Conservation (phyloP, 768 basidiomycete genomes). For the Nevesoporus exiguus region DNA sequence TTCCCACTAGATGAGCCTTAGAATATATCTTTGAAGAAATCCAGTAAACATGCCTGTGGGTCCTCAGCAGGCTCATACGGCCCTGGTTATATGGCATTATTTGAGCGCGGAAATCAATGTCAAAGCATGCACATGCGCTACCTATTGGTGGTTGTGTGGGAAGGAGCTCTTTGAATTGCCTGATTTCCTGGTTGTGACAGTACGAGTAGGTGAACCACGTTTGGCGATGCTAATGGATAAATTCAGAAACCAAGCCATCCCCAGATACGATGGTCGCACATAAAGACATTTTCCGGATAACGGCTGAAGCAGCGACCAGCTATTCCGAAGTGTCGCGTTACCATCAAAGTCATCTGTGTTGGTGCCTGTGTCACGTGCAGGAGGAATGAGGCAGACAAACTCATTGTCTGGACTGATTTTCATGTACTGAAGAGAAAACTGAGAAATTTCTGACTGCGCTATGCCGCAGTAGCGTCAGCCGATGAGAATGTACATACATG, state of each 20-base stretch:
- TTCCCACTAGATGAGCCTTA: conserved; percentile 54
- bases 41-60: conserved; percentile 55
- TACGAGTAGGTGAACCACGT: conserved; percentile 98
- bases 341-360: conserved; percentile 52
- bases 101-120: conserved; percentile 21
- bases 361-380: conserved; percentile 46
- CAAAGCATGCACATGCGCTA: conserved; percentile 32
- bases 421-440: conserved; percentile 67
- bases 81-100: conserved; percentile 41
- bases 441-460: conserved; percentile 28
- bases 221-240: conserved; percentile 62
- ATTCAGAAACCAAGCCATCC: conserved; percentile 30
- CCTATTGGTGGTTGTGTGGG: conserved; percentile 67
- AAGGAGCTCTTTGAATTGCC: conserved; percentile 88
- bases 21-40: conserved; percentile 22
- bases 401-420: conserved; percentile 64
- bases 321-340: conserved; percentile 65
- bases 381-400: conserved; percentile 79
- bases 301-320: conserved; percentile 81
- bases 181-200: conserved; percentile 91
- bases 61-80: conserved; percentile 83
- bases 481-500: conserved; percentile 6
- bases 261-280: conserved; percentile 50
- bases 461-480: conserved; percentile 11
- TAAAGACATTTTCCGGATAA: conserved; percentile 81